These are phyloP conservation scores for Circinella minor DNA, from an alignment of 371 early-diverging fungal species.

Conservation along the genomic window DNA sequence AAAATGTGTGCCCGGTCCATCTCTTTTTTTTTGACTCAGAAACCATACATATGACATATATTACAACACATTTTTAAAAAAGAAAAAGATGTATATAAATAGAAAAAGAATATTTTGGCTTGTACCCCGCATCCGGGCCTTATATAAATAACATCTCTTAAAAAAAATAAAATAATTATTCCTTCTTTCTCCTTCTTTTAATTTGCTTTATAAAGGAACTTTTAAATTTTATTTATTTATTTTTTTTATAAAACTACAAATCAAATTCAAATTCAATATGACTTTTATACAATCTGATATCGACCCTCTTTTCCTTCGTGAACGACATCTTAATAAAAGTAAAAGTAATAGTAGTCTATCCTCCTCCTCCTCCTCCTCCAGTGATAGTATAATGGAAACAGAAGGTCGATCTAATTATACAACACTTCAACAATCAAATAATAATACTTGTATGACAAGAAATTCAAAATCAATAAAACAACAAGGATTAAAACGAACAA, in stretches of 20 bases:
- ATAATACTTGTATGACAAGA: too few relatives aligned
- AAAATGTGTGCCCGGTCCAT: not conserved
- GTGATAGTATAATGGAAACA: constrained; percentile 6
- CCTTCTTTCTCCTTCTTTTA: not conserved
- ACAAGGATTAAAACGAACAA: not conserved
- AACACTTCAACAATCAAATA: not conserved
- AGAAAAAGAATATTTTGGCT: not conserved
- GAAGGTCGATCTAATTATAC: not conserved
- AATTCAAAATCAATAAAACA: not conserved
- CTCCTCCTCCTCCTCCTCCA: not conserved
- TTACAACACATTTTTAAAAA: not conserved
- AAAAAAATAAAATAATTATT: too few relatives aligned
- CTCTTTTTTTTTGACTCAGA: not conserved
- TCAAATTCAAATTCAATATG: constrained; percentile 1
- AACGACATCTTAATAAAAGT: constrained; percentile 19
- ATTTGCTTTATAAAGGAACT: not conserved
- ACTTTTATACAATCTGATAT: constrained; percentile 26
- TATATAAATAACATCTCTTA: too few relatives aligned
- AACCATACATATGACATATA: not conserved
- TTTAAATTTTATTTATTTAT: not conserved
- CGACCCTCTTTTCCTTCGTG: constrained; percentile 24
- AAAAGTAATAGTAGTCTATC: constrained; percentile 10
- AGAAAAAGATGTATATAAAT: not conserved
- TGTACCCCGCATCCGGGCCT: not conserved
- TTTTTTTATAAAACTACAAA: too few relatives aligned